These are phyloP conservation scores for Saxophila tyrrhenica DNA, from an alignment of 495 filamentous ascomycete genomes.

Conservation along the genomic window DNA sequence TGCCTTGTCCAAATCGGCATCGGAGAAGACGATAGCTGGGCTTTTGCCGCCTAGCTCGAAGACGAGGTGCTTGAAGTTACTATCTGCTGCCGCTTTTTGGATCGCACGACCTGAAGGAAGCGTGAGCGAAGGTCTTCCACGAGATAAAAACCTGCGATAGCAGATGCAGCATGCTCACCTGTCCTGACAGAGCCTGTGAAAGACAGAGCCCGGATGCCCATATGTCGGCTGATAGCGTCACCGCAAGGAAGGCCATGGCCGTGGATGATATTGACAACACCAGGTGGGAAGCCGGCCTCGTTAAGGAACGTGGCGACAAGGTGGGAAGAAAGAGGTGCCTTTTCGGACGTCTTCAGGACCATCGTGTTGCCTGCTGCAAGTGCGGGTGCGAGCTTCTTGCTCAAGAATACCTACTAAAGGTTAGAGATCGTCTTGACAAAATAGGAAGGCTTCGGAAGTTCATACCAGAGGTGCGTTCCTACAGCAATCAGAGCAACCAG, in stretches of 20 bases:
- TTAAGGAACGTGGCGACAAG: conserved; percentile 5
- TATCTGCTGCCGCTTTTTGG: background rate
- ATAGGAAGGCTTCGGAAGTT: too few species aligned
- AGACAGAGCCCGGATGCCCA: conserved; percentile 2
- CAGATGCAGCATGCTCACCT: background rate
- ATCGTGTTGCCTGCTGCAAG: conserved; percentile 10
- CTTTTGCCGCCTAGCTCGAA: conserved; percentile 31
- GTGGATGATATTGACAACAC: conserved; percentile 7
- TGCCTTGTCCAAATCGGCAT: conserved; percentile 28
- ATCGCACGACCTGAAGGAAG: too few species aligned
- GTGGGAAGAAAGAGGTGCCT: conserved; percentile 8
- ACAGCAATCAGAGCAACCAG: too few species aligned
- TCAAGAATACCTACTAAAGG: background rate
- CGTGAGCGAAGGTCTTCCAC: too few species aligned
- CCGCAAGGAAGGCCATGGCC: conserved; percentile 6
- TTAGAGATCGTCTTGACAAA: too few species aligned
- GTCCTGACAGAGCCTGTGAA: conserved; percentile 10
- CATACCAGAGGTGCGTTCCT: too few species aligned
- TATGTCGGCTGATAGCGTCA: conserved; percentile 1
- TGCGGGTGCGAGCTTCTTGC: conserved; percentile 19
- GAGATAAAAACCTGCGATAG: too few species aligned
- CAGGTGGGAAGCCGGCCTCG: conserved; percentile 14
- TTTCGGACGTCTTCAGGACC: conserved; percentile 12
- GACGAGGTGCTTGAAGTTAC: conserved; percentile 29
- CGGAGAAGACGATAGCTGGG: conserved; percentile 29